Evolutionary conservation across 1,139 yeast species (phyloP).

Genomic region (Hyphopichia khmerensis): DNA sequence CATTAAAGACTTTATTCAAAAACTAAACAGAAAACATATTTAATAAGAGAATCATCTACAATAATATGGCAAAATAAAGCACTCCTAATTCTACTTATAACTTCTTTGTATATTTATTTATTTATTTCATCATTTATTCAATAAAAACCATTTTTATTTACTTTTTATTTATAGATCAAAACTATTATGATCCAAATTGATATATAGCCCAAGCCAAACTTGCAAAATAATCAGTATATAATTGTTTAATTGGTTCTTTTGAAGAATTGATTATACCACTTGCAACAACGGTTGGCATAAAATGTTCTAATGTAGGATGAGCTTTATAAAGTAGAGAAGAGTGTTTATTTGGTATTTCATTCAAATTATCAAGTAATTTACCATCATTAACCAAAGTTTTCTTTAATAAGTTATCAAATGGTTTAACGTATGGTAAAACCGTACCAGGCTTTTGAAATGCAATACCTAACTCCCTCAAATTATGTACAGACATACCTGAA

Average conservation of each 20-base stretch:
- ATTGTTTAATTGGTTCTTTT: constrained; percentile 35
- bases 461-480: constrained; percentile 52
- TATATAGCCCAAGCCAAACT: constrained; percentile 72
- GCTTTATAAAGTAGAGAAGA: constrained; percentile 45
- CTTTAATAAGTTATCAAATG: constrained; percentile 49
- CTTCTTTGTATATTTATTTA: not conserved
- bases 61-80: no score
- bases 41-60: no score
- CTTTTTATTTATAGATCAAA: no score
- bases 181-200: constrained; percentile 36
- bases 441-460: constrained; percentile 16
- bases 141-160: not conserved
- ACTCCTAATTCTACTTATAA: not conserved
- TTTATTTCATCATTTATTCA: not conserved
- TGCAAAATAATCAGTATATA: constrained; percentile 43
- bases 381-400: constrained; percentile 27
- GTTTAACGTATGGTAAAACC: constrained; percentile 47
- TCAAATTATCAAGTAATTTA: constrained; percentile 25
- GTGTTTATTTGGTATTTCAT: constrained; percentile 28
- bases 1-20: constrained; percentile 40
- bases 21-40: constrained; percentile 8
- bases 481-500: constrained; percentile 82
- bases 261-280: constrained; percentile 52
- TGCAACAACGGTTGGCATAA: constrained; percentile 67
- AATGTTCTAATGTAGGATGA: constrained; percentile 77